Evolutionary conservation across 164 flowering plant species (phyloP).

Genomic region (grape (Vitis vinifera)): ASM3070453v1 NC_081810.1:2539501-2540000

Average conservation of each 20-base stretch:
- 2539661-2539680: neutral
- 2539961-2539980: conserved; percentile 1
- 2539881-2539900: conserved; percentile 15
- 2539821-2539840: conserved; percentile 98
- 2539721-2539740: neutral
- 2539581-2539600: neutral
- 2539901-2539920: conserved; percentile 3
- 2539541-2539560: neutral
- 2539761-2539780: neutral
- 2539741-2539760: neutral
- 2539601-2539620: neutral
- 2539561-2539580: neutral
- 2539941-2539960: neutral
- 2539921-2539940: neutral
- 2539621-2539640: neutral
- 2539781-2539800: neutral
- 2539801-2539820: conserved; percentile 96
- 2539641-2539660: neutral
- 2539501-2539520: neutral
- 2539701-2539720: conserved; percentile 1
- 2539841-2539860: conserved; percentile 87
- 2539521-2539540: neutral
- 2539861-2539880: conserved; percentile 68
- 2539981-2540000: neutral
- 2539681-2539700: neutral